Evolutionary conservation across 1,139 yeast genomes (phyloP), one percentile per base, ranked within the genome.

Genomic region (Meyerozyma athensensis): DNA sequence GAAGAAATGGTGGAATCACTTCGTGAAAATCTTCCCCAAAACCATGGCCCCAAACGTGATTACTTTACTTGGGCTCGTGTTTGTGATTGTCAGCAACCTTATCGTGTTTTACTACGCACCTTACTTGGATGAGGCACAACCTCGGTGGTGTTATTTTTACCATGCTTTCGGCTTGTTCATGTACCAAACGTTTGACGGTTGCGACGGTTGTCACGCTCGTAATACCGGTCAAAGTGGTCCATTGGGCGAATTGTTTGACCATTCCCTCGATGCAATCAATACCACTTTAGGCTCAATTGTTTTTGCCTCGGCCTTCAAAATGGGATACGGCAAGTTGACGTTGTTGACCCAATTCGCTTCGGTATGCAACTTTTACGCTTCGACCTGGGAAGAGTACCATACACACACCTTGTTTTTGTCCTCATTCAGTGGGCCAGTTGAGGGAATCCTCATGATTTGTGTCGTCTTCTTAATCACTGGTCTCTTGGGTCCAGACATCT

Each of bases 321-420:
- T 84, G 59, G 95, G 96, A 0, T 81, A 77, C 52, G 77, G 84
- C 5, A 74, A 80, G 65, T 53, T 75, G 44, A 66, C 85, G 33
- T 55, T 86, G 42, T 47, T 80, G 38, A 63, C 86, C 9, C 96
- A 87, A 57, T 85, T 87, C 59, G 83, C 84, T 7, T 68, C 90
- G 6, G 72, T 87, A 36, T 74, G 82, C 48, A 90, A 90, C 61
- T 90, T 90, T 56, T 90, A 89, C 56, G 62, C 86, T 40, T 82
- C 95, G 34, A 90, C 97, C 0, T 90, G 97, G 97, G 97, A 90
- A 63, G 97, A 89, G 56, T 90, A 77, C 57, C 94, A 89, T 53
- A 90, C 97, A 1, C 95, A 89, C 49, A 83, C 82, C 23, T 68
- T 90, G 43, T 90, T 73, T 58, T 68, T 90, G 39, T 81, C 94